A percentile compares a stretch with the other conserved stretches of the same genome.
Evolutionary conservation across 2,329 filamentous ascomycete species (phyloP).

Genomic region (Ophiostoma novo-ulmi): DNA sequence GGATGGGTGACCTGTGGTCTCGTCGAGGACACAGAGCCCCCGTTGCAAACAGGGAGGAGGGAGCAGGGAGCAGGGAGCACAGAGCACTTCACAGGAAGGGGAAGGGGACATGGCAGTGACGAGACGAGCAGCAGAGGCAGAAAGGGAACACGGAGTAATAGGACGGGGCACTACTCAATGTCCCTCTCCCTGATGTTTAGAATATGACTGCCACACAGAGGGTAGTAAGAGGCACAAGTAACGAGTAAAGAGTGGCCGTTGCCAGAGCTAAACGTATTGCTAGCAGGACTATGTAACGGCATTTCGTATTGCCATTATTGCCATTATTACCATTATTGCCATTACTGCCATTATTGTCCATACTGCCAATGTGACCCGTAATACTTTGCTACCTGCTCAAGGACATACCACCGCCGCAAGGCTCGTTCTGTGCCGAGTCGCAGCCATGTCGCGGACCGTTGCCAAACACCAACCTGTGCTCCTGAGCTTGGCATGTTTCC

Average conservation of each 20-base stretch:
- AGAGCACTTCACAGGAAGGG: neutral
- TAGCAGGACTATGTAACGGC: too few species aligned
- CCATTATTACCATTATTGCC: neutral
- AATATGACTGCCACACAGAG: neutral
- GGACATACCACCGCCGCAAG: neutral
- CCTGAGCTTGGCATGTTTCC: slow-evolving; percentile 21
- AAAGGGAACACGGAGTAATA: neutral
- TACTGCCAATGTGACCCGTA: neutral
- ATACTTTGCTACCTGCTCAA: neutral
- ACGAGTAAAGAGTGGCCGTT: too few species aligned
- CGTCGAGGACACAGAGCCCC: neutral
- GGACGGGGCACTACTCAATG: neutral
- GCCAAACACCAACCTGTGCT: slow-evolving; percentile 22
- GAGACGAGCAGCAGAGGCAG: neutral
- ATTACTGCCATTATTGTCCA: neutral
- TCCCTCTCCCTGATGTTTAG: neutral
- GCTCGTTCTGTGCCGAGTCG: slow-evolving; percentile 20
- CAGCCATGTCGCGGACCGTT: slow-evolving; percentile 25
- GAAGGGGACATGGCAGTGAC: neutral
- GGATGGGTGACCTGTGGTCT: neutral
- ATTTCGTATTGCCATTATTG: neutral
- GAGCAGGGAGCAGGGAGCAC: neutral
- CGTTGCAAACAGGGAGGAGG: neutral
- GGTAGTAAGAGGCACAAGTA: neutral
- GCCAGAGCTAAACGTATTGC: too few species aligned